Evolutionary conservation across 1,284 basidiomycete species (phyloP), one percentile per base, ranked within the genome.

Genomic region (Boletus subluridellus): DNA sequence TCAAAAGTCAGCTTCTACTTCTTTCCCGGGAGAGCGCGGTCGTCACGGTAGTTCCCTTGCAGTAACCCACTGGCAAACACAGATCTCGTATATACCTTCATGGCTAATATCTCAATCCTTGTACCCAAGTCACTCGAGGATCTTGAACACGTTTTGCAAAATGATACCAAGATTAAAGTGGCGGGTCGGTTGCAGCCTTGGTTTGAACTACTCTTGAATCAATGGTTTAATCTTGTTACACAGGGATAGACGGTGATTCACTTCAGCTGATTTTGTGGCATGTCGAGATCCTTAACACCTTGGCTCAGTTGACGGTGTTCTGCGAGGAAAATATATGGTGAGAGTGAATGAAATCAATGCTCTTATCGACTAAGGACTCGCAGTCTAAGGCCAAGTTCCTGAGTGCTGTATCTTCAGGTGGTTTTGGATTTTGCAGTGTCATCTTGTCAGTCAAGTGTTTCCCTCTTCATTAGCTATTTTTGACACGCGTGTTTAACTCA

Each of bases 271-370:
- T 49, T 52, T 54, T 42, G 12, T 54, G 42, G 10, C 42, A 57
- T 49, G 7, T 52, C 34, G 21, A 44, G 39, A 51, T 52, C 28
- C 42, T 66, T 26, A 63, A 60, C 44, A 10, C 51, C 47, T 52
- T 52, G 26, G 21, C 47, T 42, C 57, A 90, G 92, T 95, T 49
- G 96, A 99, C 74, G 96, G 96, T 39, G 86, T 98, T 21, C 80
- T 98, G 15, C 82, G 95, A 49, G 95, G 95, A 49, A 98, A 98
- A 76, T 90, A 90, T 73, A 94, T 97, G 90, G 90, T 88, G 62
- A 55, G 77, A 61, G 14, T 14, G 21, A 30, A 26, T 11, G 41
- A 28, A 26, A 47, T 38, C 24, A 47, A 30, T 12, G 8, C 1
- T 42, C 14, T 55, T 24, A 17, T 55, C 21, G 10, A 50, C 59